phyloP scores from a whole-genome alignment of 1,284 basidiomycete species.

The Xerocomus amazonicus region DNA sequence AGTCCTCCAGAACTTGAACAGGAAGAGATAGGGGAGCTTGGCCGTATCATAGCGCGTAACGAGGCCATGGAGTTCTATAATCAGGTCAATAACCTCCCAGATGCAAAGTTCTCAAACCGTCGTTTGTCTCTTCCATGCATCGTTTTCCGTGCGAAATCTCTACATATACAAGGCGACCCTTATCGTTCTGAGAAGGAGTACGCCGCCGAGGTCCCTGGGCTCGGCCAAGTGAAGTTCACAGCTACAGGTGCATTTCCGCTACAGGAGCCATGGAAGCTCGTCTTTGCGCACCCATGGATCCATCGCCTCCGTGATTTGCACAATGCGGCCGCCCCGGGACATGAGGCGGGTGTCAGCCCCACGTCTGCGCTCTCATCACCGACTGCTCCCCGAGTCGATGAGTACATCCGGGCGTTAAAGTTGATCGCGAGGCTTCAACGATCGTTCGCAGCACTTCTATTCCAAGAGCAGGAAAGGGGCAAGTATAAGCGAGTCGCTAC shows the following conservation, averaged over 20 bases:
- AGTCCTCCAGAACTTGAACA: neutral
- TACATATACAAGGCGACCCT: neutral
- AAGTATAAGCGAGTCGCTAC: conserved; percentile 5
- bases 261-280: neutral
- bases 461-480: neutral
- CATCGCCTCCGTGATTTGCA: neutral
- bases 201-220: neutral
- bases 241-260: neutral
- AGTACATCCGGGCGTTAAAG: neutral
- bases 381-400: neutral
- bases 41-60: neutral
- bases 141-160: neutral
- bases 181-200: neutral
- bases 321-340: neutral
- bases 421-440: conserved; percentile 1
- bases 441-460: conserved; percentile 3
- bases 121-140: conserved; percentile 7
- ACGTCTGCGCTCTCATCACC: neutral
- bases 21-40: neutral
- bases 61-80: neutral
- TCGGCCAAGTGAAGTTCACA: neutral
- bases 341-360: neutral
- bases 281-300: conserved; percentile 4
- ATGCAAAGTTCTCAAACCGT: neutral
- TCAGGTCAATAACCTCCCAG: neutral